phyloP scores from a whole-genome alignment of 2,329 filamentous ascomycete genomes.

The Immersiporthe knoxdaviesiana region DNA sequence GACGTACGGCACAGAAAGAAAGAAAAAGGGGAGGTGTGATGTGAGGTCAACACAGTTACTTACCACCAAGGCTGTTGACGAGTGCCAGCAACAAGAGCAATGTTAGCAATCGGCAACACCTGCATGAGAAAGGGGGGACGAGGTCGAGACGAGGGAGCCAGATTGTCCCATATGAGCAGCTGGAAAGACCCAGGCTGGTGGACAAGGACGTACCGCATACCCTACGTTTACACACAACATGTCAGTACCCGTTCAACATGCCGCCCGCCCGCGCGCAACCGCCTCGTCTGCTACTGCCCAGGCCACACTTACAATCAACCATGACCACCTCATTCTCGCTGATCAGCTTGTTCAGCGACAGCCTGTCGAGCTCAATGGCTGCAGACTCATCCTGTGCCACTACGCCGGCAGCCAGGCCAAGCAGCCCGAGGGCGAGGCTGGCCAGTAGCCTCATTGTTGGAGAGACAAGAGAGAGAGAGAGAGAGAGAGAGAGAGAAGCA shows the following conservation, averaged over 20 bases:
- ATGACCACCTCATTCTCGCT: constrained; percentile 85
- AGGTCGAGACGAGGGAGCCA: too few species aligned
- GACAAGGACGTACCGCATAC: constrained; percentile 17
- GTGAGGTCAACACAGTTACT: constrained; percentile 40
- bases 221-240: not conserved
- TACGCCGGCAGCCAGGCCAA: constrained; percentile 56
- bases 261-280: not conserved
- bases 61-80: constrained; percentile 46
- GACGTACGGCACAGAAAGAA: not conserved
- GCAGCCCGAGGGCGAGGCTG: constrained; percentile 51
- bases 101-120: constrained; percentile 6
- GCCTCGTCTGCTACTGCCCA: not conserved
- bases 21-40: not conserved
- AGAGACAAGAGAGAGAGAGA: not conserved
- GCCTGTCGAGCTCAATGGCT: constrained; percentile 80
- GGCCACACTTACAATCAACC: constrained; percentile 78
- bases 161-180: not conserved
- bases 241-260: not conserved
- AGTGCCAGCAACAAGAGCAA: not conserved
- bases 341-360: constrained; percentile 85
- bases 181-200: not conserved
- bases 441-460: constrained; percentile 37
- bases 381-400: constrained; percentile 68
- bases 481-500: not conserved
- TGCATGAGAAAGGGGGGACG: not conserved